phyloP scores from a whole-genome alignment of 345 rosid species.

The Mangifera indica region DNA sequence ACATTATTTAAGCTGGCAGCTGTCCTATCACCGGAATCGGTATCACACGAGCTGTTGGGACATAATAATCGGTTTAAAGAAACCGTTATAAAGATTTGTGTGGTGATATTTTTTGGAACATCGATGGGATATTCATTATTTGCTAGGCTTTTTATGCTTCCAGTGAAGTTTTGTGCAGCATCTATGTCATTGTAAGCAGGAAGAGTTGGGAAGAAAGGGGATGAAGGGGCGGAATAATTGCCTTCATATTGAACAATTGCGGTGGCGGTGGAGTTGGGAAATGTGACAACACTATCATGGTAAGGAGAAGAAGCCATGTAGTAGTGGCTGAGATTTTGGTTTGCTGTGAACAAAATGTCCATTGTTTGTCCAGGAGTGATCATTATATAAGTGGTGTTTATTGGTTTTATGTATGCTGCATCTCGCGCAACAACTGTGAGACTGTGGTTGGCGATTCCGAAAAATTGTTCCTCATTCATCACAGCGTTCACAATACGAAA shows the following conservation, averaged over 20 bases:
- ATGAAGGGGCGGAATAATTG: slow-evolving; percentile 22
- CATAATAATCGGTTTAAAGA: slow-evolving; percentile 28
- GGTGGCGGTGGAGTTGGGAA: slow-evolving; percentile 29
- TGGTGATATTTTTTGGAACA: slow-evolving; percentile 27
- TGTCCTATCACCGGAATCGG: not conserved
- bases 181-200: slow-evolving; percentile 20
- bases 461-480: not conserved
- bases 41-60: slow-evolving; percentile 11
- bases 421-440: slow-evolving; percentile 34
- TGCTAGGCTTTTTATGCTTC: slow-evolving; percentile 18
- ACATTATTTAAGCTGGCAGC: slow-evolving; percentile 50
- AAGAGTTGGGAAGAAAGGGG: slow-evolving; percentile 30
- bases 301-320: slow-evolving; percentile 35
- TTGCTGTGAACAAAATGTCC: slow-evolving; percentile 41
- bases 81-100: slow-evolving; percentile 23
- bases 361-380: slow-evolving; percentile 53
- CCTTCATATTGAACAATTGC: slow-evolving; percentile 40
- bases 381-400: slow-evolving; percentile 23
- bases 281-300: slow-evolving; percentile 23
- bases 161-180: slow-evolving; percentile 25
- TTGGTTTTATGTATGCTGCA: slow-evolving; percentile 31
- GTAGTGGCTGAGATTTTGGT: slow-evolving; percentile 27
- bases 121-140: slow-evolving; percentile 23
- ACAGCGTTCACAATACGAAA: not conserved
- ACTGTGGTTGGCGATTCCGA: slow-evolving; percentile 11